Conservation (phyloP, 2,329 filamentous ascomycete species). For the Plenodomus tracheiphilus region DNA sequence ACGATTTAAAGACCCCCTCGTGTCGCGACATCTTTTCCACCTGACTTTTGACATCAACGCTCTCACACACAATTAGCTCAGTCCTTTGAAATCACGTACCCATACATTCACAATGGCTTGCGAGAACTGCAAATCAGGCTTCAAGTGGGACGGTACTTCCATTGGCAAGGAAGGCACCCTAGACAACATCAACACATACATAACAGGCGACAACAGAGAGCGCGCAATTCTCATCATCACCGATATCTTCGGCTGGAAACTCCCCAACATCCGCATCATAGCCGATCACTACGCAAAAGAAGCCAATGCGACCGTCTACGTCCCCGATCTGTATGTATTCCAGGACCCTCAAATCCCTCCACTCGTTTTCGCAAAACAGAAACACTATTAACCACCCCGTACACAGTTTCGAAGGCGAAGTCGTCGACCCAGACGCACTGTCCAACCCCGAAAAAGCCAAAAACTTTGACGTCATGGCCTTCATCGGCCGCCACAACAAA, state of each 20-base stretch:
- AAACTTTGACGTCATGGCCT: conserved; percentile 47
- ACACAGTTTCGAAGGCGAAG: conserved; percentile 37
- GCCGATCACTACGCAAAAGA: conserved; percentile 53
- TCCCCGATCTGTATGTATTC: conserved; percentile 49
- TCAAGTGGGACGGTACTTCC: conserved; percentile 45
- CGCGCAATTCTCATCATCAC: conserved; percentile 52
- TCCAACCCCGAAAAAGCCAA: conserved; percentile 32
- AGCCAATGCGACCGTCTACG: conserved; percentile 51
- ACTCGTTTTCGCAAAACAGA: too few species aligned
- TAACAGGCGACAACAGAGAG: conserved; percentile 50
- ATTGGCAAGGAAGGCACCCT: conserved; percentile 45
- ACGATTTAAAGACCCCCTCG: conserved; percentile 2
- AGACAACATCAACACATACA: conserved; percentile 45
- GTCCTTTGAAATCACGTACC: neutral
- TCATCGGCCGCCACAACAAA: conserved; percentile 45
- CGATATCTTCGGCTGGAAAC: conserved; percentile 54
- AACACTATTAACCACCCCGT: neutral
- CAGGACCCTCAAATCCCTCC: neutral
- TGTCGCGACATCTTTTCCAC: neutral
- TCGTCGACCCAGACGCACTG: conserved; percentile 30
- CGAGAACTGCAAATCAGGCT: conserved; percentile 44
- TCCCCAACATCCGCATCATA: conserved; percentile 51
- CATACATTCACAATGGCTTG: conserved; percentile 29
- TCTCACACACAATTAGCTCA: neutral
- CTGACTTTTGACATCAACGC: neutral